These are phyloP conservation scores for Paramecium tetraurelia DNA, from an alignment of 73 alveolate species.

Conservation along the genomic window DNA sequence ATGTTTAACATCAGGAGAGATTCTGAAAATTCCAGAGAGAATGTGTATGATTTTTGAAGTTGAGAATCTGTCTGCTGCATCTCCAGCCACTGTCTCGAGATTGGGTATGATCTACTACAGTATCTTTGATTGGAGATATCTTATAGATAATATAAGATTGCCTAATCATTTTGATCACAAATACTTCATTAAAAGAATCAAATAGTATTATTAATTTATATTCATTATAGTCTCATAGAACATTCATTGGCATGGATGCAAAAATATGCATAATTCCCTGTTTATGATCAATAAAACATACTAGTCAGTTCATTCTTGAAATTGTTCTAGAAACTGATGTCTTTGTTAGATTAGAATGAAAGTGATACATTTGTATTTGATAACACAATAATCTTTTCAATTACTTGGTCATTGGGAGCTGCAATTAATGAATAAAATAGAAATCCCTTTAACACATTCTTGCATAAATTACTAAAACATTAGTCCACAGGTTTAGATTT, in stretches of 20 bases:
- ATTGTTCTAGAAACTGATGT: background rate
- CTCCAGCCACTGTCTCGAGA: conserved; percentile 99
- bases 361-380: background rate
- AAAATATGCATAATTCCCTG: background rate
- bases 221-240: background rate
- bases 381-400: conserved; percentile 13
- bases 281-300: background rate
- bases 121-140: conserved; percentile 70
- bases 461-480: background rate
- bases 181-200: background rate
- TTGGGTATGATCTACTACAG: conserved; percentile 98
- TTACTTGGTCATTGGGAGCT: conserved; percentile 56
- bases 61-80: conserved; percentile 95
- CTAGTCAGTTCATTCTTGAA: background rate
- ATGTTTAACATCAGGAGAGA: conserved; percentile 96
- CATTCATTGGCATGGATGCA: background rate
- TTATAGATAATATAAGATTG: background rate
- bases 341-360: background rate
- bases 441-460: conserved; percentile 30
- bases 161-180: background rate
- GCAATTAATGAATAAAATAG: conserved; percentile 24
- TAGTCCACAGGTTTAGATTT: background rate
- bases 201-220: background rate
- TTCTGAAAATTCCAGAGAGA: conserved; percentile 91
- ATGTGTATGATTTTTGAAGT: conserved; percentile 91